These are phyloP conservation scores for Dothideomycetes sp. DNA, from an alignment of 2,329 filamentous ascomycete genomes.

Conservation along the genomic window DNA sequence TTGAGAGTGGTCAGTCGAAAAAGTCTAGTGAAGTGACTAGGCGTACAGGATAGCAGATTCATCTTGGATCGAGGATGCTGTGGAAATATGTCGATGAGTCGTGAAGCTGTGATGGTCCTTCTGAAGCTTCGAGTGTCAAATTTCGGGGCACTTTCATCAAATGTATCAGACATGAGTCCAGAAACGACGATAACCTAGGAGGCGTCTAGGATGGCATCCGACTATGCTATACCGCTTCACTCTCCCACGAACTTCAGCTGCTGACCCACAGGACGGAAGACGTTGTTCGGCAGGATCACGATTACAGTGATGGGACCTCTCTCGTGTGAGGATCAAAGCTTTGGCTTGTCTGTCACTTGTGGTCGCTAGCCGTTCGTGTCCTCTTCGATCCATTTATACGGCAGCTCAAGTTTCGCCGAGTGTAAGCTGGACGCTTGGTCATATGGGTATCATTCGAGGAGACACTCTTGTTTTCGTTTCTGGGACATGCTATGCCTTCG, in stretches of 20 bases:
- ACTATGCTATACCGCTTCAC: slow-evolving; percentile 1
- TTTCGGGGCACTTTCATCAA: neutral
- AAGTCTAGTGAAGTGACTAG: slow-evolving; percentile 17
- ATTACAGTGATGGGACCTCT: slow-evolving; percentile 59
- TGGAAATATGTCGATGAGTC: slow-evolving; percentile 8
- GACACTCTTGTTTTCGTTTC: slow-evolving; percentile 6
- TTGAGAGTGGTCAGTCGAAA: slow-evolving; percentile 6
- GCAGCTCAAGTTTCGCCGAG: slow-evolving; percentile 7
- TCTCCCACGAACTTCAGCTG: slow-evolving; percentile 4
- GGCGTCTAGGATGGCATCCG: neutral
- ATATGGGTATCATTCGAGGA: slow-evolving; percentile 7
- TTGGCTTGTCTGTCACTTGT: slow-evolving; percentile 64
- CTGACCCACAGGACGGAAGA: slow-evolving; percentile 12
- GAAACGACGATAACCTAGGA: too few relatives aligned
- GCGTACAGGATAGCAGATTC: slow-evolving; percentile 10
- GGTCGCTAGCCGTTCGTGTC: slow-evolving; percentile 13
- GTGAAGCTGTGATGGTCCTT: slow-evolving; percentile 13
- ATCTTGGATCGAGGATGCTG: slow-evolving; percentile 7
- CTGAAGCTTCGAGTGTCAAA: slow-evolving; percentile 8
- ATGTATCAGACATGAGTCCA: neutral
- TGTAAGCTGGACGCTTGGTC: slow-evolving; percentile 6
- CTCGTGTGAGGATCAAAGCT: slow-evolving; percentile 88
- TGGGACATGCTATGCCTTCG: slow-evolving; percentile 1
- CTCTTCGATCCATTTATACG: slow-evolving; percentile 6
- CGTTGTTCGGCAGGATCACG: slow-evolving; percentile 17